phyloP scores from a whole-genome alignment of 2,329 filamentous ascomycete genomes.

The Ascochyta fabae region DNA sequence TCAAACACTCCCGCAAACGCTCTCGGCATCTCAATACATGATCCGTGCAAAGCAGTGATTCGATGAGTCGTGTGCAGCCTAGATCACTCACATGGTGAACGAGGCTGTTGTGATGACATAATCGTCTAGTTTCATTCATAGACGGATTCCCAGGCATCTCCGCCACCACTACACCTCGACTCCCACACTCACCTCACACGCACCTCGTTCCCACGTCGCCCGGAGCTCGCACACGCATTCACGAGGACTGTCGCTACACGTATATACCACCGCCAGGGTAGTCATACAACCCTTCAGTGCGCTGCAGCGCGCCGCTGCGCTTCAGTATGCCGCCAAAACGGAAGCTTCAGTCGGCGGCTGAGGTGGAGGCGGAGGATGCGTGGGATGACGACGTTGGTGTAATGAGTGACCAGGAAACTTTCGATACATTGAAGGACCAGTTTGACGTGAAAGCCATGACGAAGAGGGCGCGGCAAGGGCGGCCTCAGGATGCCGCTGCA shows the following conservation, averaged over 20 bases:
- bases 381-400: constrained; percentile 59
- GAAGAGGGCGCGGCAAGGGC: constrained; percentile 35
- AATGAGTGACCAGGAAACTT: constrained; percentile 56
- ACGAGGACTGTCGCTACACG: background rate
- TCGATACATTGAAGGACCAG: constrained; percentile 52
- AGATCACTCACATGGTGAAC: background rate
- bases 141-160: constrained; percentile 8
- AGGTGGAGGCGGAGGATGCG: constrained; percentile 58
- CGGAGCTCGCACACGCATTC: background rate
- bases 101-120: constrained; percentile 10
- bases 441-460: constrained; percentile 46
- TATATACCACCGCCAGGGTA: constrained; percentile 42
- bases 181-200: background rate
- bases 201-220: background rate
- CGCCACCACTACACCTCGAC: constrained; percentile 6
- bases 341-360: constrained; percentile 45
- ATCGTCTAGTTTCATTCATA: background rate
- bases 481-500: constrained; percentile 59
- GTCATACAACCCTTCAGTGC: constrained; percentile 23
- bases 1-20: too few relatives aligned
- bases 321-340: constrained; percentile 54
- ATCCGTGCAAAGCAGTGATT: background rate
- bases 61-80: background rate
- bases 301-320: constrained; percentile 3
- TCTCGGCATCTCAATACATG: too few relatives aligned